Base-by-base conservation (phyloP, 164 flowering plant species). In the Chimonanthus salicifolius region DNA sequence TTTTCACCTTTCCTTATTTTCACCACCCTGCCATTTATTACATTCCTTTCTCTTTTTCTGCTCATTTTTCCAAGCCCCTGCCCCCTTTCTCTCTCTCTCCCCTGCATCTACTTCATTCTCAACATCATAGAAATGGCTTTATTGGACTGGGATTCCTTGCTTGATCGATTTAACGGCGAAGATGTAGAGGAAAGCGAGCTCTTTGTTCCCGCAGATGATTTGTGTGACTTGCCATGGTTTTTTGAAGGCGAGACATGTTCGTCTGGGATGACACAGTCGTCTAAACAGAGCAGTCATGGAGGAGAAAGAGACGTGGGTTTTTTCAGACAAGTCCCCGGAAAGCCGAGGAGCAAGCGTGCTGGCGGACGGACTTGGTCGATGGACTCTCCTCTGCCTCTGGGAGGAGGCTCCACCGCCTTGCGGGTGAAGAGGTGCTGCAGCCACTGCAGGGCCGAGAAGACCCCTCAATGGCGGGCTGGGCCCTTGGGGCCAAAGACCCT, bases 381-480 rank as follows among this genome's bases (percentile, higher is more conserved):
- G 66, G 4, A 63, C 33, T 63, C 66, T 20, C 66, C 66, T 2
- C 44, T 63, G 44, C 68, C 68, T 66, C 47, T 66, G 49, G 16
- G 46, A 18, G 16, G 46, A 18, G 66, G 66, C 9, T 33, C 66
- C 5, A 15, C 7, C 3, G 68, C 15, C 7, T 6, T 46, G 49
- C 68, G 49, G 8, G n/a, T 46, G 68, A 66, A 45, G 68, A 66
- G n/a, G 68, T 83, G 85, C 71, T 92, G 97, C 76, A 72, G 70
- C 78, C 97, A 92, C 74, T 92, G 97, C 74, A 81, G 76, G 3
- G 77, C 89, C 4, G 95, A 92, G 76, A 88, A 85, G 77, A 92
- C 97, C 4, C 97, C 97, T 9, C 97, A 92, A 51, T 92, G 97
- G 97, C 75, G 97, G 62, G 89, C 89, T 0, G 97, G 97, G 0